Percentiles rank a stretch among this genome's conserved stretches.
Evolutionary conservation across 1,284 basidiomycete genomes (phyloP).

Genomic region (Naganishia albida): DNA sequence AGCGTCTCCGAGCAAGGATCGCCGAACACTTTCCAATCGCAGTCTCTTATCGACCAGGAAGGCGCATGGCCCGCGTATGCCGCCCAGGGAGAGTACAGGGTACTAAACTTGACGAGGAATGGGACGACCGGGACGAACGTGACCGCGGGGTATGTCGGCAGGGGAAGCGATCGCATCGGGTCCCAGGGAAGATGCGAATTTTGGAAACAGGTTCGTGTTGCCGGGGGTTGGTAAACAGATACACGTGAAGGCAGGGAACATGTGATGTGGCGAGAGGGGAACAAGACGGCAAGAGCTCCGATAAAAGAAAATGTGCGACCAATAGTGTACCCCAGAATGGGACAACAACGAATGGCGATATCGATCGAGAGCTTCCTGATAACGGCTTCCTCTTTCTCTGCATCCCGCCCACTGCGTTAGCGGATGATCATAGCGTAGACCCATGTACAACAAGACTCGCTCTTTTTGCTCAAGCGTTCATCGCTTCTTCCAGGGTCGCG

Average conservation of each 20-base stretch:
- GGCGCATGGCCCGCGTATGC: slow-evolving; percentile 29
- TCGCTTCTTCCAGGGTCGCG: slow-evolving; percentile 34
- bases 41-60: slow-evolving; percentile 19
- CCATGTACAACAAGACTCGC: slow-evolving; percentile 4
- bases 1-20: slow-evolving; percentile 7
- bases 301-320: too few relatives aligned
- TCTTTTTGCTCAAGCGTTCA: slow-evolving; percentile 8
- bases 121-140: slow-evolving; percentile 27
- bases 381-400: too few relatives aligned
- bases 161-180: slow-evolving; percentile 29
- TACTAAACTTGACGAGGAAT: slow-evolving; percentile 33
- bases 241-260: too few relatives aligned
- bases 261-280: too few relatives aligned
- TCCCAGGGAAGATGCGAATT: slow-evolving; percentile 33
- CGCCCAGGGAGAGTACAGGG: slow-evolving; percentile 31
- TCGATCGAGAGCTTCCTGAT: too few relatives aligned
- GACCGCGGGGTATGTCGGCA: slow-evolving; percentile 30
- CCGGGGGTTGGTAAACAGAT: slow-evolving; percentile 30
- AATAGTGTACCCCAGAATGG: too few relatives aligned
- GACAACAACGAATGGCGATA: too few relatives aligned
- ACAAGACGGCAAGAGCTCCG: too few relatives aligned
- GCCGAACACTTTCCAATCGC: slow-evolving; percentile 22
- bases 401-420: not conserved
- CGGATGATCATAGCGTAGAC: not conserved
- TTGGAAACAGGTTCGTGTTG: slow-evolving; percentile 34